A percentile compares a stretch with the other conserved stretches of the same genome.
These are phyloP conservation scores for Hypoxylon subgilvum DNA, from an alignment of 495 filamentous ascomycete species.

Conservation along the genomic window DNA sequence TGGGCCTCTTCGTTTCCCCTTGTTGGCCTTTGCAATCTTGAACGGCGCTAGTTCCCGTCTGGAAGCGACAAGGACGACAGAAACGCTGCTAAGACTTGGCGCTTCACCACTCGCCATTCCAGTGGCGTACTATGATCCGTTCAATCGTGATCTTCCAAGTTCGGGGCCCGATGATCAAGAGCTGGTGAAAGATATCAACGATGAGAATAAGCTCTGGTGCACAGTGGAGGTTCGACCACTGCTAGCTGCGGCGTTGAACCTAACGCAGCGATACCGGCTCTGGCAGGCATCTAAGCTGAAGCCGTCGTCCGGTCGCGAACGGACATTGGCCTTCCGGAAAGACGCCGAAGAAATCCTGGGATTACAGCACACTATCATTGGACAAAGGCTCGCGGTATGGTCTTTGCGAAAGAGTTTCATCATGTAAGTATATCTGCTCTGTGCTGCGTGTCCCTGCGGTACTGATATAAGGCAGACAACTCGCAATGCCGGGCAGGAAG, in stretches of 20 bases:
- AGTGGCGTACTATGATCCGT: slow-evolving; percentile 20
- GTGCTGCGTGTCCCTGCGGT: neutral
- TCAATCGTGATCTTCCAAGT: slow-evolving; percentile 15
- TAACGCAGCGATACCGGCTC: slow-evolving; percentile 30
- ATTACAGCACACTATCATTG: slow-evolving; percentile 20
- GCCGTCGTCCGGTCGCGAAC: slow-evolving; percentile 18
- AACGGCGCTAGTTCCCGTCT: slow-evolving; percentile 24
- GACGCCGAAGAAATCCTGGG: slow-evolving; percentile 21
- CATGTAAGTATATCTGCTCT: slow-evolving; percentile 12
- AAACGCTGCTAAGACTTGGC: slow-evolving; percentile 50
- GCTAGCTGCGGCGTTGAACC: slow-evolving; percentile 10
- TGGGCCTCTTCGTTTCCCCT: slow-evolving; percentile 40
- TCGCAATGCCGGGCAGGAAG: slow-evolving; percentile 29
- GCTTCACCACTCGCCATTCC: slow-evolving; percentile 35
- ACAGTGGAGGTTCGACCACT: slow-evolving; percentile 7
- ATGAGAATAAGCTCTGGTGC: slow-evolving; percentile 17
- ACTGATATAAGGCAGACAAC: slow-evolving; percentile 16
- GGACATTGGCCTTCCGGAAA: slow-evolving; percentile 10
- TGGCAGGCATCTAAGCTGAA: slow-evolving; percentile 17
- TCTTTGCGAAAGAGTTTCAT: slow-evolving; percentile 22
- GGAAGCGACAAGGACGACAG: slow-evolving; percentile 44
- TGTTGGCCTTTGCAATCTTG: slow-evolving; percentile 54
- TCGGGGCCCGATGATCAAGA: slow-evolving; percentile 7
- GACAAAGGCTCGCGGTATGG: slow-evolving; percentile 19
- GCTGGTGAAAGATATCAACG: slow-evolving; percentile 2